Percentiles rank a stretch among this genome's conserved stretches.
Evolutionary conservation across 2,329 filamentous ascomycete species (phyloP).

Genomic region (Decorospora gaudefroyi): DNA sequence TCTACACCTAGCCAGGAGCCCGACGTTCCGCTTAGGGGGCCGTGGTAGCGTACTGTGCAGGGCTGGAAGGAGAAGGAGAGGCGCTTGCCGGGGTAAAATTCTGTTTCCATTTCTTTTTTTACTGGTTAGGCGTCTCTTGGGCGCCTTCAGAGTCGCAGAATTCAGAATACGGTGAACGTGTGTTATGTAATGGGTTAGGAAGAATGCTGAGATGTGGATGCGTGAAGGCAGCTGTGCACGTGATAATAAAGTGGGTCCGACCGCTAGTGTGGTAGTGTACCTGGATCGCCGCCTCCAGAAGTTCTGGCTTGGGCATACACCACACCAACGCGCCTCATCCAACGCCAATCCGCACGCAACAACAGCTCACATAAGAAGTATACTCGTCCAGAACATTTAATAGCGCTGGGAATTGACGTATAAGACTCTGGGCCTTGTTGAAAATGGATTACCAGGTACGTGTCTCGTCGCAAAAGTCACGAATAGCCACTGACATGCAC

Average conservation of each 20-base stretch:
- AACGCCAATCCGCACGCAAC: not conserved
- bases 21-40: conserved; percentile 72
- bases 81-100: conserved; percentile 68
- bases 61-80: conserved; percentile 76
- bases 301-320: conserved; percentile 22
- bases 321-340: conserved; percentile 14
- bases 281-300: conserved; percentile 24
- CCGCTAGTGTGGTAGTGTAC: conserved; percentile 27
- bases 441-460: conserved; percentile 59
- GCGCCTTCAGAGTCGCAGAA: no score
- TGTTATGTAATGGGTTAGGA: no score
- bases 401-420: conserved; percentile 5
- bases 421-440: not conserved
- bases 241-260: conserved; percentile 17
- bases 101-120: conserved; percentile 31
- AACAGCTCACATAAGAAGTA: conserved; percentile 5
- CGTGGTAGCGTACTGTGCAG: conserved; percentile 85
- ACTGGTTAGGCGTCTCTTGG: not conserved
- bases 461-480: conserved; percentile 4
- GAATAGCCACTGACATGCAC: conserved; percentile 21
- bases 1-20: conserved; percentile 92
- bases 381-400: not conserved
- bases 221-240: conserved; percentile 10
- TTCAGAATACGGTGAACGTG: no score
- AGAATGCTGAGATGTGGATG: conserved; percentile 1